Evolutionary conservation across 371 early-diverging fungal genomes (phyloP), one percentile per base, ranked within the genome.

Genomic region (Phascolomyces articulosus): DNA sequence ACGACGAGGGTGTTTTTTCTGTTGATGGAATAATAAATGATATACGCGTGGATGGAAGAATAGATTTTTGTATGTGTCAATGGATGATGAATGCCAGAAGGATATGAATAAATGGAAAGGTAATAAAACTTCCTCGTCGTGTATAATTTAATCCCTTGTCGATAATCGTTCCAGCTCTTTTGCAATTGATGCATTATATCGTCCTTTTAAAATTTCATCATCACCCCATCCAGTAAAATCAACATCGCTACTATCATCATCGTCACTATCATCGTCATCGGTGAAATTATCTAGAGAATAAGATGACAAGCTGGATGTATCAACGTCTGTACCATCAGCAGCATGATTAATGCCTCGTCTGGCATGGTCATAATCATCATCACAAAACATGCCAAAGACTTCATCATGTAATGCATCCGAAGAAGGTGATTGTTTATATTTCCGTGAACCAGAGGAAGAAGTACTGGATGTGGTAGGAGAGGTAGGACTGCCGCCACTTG

Each of bases 161-260:
- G 51, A 51, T 24, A 51, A 4, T 10, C 51, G 51, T 24, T 51
- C 51, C 15, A 51, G 23, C 15, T 51, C 51, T 15, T 51, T 51
- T 51, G 51, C 51, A 51, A 51, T 20, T 0, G 51, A 51, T 23
- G 51, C 51, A 51, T 51, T 51, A 24, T 69, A 70, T 24, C 79
- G 62, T 24, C 72, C 73, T 38, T 64, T 67, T 8, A 69, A 51
- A 24, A 82, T 79, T 29, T 79, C 82, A 56, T 78, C 79, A 54
- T 82, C 82, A n/a, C 71, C 64, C 82, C 82, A 82, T 2, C 82
- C 79, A n/a, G 27, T 62, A 56, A 82, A 79, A 3, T 65, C 40
- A 47, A 16, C 34, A 53, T 61, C 58, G n/a, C 48, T 34, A 21
- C 67, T 67, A 18, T 59, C 41, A 8, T 66, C 62, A 49, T 68